Evolutionary conservation across 2,329 filamentous ascomycete genomes (phyloP).

Genomic region (Atkinsonella hypoxylon): DNA sequence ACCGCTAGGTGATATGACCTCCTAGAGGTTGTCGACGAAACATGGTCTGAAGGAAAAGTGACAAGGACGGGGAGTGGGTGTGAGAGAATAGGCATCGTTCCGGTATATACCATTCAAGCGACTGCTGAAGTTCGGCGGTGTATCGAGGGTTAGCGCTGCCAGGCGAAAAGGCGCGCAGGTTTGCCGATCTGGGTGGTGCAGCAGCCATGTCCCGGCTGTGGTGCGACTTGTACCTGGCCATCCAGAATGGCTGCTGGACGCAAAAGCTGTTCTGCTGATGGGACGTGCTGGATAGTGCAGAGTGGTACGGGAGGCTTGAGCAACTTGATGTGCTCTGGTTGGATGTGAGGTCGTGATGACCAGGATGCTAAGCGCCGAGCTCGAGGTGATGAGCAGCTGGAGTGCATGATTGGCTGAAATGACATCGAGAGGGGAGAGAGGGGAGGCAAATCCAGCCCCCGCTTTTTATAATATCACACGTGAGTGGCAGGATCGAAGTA

Average conservation of each 20-base stretch:
- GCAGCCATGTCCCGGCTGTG: neutral
- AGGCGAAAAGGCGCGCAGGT: neutral
- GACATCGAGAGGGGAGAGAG: neutral
- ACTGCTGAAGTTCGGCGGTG: constrained; percentile 37
- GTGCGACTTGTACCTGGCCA: neutral
- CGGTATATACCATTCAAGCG: constrained; percentile 39
- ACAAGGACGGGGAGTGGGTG: constrained; percentile 21
- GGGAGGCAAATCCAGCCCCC: neutral
- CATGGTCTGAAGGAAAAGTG: constrained; percentile 35
- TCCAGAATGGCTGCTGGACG: constrained; percentile 5
- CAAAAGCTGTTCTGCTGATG: neutral
- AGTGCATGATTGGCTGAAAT: constrained; percentile 4
- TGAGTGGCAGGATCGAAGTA: no score
- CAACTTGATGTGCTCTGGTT: constrained; percentile 24
- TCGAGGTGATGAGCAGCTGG: constrained; percentile 5
- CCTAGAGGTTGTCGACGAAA: constrained; percentile 35
- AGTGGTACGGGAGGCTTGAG: constrained; percentile 3
- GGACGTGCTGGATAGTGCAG: constrained; percentile 7
- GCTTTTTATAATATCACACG: neutral
- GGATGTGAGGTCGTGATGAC: constrained; percentile 22
- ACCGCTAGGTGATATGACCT: constrained; percentile 26
- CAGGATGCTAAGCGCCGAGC: constrained; percentile 27
- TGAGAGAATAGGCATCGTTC: constrained; percentile 27
- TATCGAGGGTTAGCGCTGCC: constrained; percentile 20
- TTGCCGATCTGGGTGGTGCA: neutral